Evolutionary conservation across 2,329 filamentous ascomycete species (phyloP), one percentile per base, ranked within the genome.

Genomic region (Aspergillus arachidicola): DNA sequence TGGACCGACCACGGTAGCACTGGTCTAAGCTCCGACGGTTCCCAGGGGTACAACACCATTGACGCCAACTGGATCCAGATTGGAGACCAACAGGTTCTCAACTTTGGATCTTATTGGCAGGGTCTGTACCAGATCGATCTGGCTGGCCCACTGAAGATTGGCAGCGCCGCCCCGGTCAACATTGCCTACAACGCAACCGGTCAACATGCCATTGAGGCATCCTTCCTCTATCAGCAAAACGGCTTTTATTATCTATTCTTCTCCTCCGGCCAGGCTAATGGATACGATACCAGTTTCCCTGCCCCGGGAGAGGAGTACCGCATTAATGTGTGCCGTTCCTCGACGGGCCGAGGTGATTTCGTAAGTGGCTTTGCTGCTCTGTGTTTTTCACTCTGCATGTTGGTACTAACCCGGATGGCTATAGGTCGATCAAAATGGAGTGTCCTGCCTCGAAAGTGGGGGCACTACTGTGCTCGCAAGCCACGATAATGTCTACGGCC

Each of bases 91-190:
- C 82, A 82, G 67, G 81, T 82, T 62, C 76, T 89, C 67, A 86
- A 82, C 64, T 92, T 90, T 64, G 90, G 89, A 55, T 89, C 86
- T n/a, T 92, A 90, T 82, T 92, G 89, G 88, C 75, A 79, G 11
- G 85, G 88, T 70, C 82, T 91, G 62, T 89, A 85, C 80, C 85
- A 87, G 72, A 85, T 87, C 1, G 71, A 79, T 48, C 81, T 91
- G 66, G 64, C 65, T 19, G 60, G 69, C 53, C 66, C 72, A 11
- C 64, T 75, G 5, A 74, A 76, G 53, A 59, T 69, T 50, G 74
- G 71, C 19, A 70, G 69, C 4, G 68, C 69, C 30, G 69, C 74
- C 19, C 74, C 82, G 2, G 75, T 79, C 60, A 81, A 88, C 61
- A 75, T 90, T 58, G 81, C 84, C 2, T 89, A 83, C 73, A 82